These are phyloP conservation scores for Lactifluus volemus DNA, from an alignment of 768 basidiomycete species.

Conservation along the genomic window DNA sequence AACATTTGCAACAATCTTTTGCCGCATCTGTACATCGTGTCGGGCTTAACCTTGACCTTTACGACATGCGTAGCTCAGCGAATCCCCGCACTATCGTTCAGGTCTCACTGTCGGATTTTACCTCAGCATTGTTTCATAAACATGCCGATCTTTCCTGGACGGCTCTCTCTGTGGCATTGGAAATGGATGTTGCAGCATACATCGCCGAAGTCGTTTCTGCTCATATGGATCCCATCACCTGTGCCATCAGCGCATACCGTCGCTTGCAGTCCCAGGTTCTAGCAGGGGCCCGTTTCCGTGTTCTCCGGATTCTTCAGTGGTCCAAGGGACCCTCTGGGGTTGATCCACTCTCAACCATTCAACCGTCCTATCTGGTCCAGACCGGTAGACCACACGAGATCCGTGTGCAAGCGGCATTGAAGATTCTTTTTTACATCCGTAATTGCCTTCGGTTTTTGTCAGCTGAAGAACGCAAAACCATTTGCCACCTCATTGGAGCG, in stretches of 20 bases:
- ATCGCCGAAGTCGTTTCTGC: background rate
- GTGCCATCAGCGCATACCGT: background rate
- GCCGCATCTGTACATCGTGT: background rate
- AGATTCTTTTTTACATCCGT: conserved; percentile 72
- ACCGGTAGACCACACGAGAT: conserved; percentile 57
- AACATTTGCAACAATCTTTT: conserved; percentile 7
- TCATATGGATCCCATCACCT: background rate
- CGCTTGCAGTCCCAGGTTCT: background rate
- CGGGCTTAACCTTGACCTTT: background rate
- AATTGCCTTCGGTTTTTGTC: conserved; percentile 44
- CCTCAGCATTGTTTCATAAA: conserved; percentile 1
- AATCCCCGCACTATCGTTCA: background rate
- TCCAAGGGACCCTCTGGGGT: conserved; percentile 45
- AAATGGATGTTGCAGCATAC: conserved; percentile 9
- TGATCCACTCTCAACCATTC: conserved; percentile 75
- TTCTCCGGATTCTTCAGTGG: conserved; percentile 41
- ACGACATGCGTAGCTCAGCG: background rate
- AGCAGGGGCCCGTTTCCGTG: conserved; percentile 9
- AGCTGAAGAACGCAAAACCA: conserved; percentile 23
- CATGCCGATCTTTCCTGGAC: conserved; percentile 11
- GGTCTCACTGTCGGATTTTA: conserved; percentile 1
- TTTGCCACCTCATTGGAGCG: conserved; percentile 8
- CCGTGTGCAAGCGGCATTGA: conserved; percentile 63
- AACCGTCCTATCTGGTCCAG: conserved; percentile 78
- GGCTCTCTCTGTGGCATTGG: conserved; percentile 6